phyloP scores from a whole-genome alignment of 1,284 basidiomycete genomes.

The Sanghuangporus baumii region DNA sequence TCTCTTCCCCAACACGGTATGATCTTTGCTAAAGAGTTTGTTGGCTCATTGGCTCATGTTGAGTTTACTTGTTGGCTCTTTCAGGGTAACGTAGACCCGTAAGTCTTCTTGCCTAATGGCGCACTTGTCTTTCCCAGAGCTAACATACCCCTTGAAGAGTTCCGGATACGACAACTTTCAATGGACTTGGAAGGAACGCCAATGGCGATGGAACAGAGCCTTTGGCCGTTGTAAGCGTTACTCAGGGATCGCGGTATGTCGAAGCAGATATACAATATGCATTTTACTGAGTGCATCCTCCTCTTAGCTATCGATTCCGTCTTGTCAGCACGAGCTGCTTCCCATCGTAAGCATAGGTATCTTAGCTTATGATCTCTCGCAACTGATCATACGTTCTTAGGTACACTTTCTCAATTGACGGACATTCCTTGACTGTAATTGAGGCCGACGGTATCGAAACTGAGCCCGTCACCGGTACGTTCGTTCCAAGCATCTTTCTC shows the following conservation, averaged over 20 bases:
- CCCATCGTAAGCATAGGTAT: constrained; percentile 27
- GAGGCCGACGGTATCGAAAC: constrained; percentile 36
- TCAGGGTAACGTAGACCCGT: not conserved
- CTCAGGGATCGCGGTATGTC: constrained; percentile 29
- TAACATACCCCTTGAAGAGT: not conserved
- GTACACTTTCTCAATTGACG: constrained; percentile 19
- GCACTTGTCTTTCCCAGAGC: not conserved
- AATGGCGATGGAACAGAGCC: constrained; percentile 3
- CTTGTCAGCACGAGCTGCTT: constrained; percentile 38
- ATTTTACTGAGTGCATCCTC: constrained; percentile 28
- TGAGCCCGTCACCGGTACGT: constrained; percentile 21
- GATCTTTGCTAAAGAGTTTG: too few species aligned
- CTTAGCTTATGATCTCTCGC: constrained; percentile 30
- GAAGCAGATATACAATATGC: constrained; percentile 29
- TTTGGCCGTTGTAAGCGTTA: constrained; percentile 34
- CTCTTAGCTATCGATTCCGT: constrained; percentile 32
- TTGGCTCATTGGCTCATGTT: not conserved
- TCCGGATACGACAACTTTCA: constrained; percentile 26
- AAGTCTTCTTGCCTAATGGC: not conserved
- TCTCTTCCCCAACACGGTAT: not conserved
- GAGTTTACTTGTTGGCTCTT: not conserved
- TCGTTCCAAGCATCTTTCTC: too few species aligned
- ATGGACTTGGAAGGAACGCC: constrained; percentile 29
- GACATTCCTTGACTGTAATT: constrained; percentile 28
- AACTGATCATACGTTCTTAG: not conserved